Evolutionary conservation across 768 basidiomycete genomes (phyloP).

Genomic region (Serendipita sp.): DNA sequence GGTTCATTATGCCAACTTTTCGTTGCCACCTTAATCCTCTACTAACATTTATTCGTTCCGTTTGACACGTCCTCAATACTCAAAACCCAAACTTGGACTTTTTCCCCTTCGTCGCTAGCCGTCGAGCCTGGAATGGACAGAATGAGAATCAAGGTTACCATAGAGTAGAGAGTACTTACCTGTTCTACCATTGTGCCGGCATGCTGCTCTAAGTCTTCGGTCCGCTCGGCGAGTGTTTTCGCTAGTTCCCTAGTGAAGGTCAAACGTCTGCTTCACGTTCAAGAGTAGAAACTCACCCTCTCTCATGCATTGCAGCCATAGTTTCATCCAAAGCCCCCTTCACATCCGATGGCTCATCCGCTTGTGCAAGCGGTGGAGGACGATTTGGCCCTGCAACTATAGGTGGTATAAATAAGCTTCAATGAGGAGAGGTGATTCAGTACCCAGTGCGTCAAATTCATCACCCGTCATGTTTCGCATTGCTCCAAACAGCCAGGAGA

Average conservation of each 20-base stretch:
- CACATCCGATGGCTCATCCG: background rate
- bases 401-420: background rate
- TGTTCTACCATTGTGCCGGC: background rate
- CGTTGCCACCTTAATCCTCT: too few relatives aligned
- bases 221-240: background rate
- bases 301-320: background rate
- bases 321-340: background rate
- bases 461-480: background rate
- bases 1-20: too few relatives aligned
- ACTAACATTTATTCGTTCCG: too few relatives aligned
- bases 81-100: too few relatives aligned
- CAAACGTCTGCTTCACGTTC: background rate
- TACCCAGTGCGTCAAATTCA: conserved; percentile 1
- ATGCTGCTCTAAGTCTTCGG: background rate
- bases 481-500: background rate
- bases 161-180: background rate
- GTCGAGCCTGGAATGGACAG: too few relatives aligned
- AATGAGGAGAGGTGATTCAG: background rate
- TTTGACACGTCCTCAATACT: too few relatives aligned
- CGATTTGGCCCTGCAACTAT: conserved; percentile 2
- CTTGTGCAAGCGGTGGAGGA: background rate
- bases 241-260: background rate
- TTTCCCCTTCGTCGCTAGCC: too few relatives aligned
- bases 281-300: background rate
- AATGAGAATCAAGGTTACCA: background rate